Evolutionary conservation across 1,139 yeast genomes (phyloP).

Genomic region (Yamadazyma atmosphaerica): DNA sequence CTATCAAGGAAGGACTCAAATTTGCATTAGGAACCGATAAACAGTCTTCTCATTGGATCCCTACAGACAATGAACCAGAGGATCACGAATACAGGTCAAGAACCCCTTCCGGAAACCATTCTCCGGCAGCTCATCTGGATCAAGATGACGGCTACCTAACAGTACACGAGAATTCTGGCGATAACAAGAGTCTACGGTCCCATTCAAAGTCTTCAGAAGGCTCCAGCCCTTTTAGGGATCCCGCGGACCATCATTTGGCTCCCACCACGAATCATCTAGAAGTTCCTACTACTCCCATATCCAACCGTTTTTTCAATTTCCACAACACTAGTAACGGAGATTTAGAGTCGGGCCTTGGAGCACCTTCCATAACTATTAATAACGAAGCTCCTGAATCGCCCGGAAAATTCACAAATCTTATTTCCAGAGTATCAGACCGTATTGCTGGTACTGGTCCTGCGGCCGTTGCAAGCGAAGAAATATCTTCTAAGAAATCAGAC

Average conservation of each 20-base stretch:
- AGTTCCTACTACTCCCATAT: slow-evolving; percentile 10
- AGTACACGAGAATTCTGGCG: neutral
- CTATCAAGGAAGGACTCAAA: slow-evolving; percentile 36
- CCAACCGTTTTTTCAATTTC: slow-evolving; percentile 7
- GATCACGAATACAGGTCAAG: neutral
- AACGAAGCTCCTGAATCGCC: slow-evolving; percentile 14
- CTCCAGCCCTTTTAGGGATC: neutral
- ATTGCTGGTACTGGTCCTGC: slow-evolving; percentile 38
- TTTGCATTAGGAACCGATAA: slow-evolving; percentile 37
- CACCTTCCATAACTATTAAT: slow-evolving; percentile 12
- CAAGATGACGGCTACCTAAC: neutral
- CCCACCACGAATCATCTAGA: slow-evolving; percentile 6
- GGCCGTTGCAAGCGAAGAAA: slow-evolving; percentile 9
- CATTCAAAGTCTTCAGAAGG: neutral
- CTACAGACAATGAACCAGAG: slow-evolving; percentile 10
- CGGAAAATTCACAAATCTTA: slow-evolving; percentile 21
- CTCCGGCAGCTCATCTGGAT: too few species aligned
- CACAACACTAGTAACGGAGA: slow-evolving; percentile 6
- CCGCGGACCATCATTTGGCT: slow-evolving; percentile 4
- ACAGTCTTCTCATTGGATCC: slow-evolving; percentile 33
- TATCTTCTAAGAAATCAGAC: neutral
- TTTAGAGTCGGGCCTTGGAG: slow-evolving; percentile 13
- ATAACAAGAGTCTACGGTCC: neutral
- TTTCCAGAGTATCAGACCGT: slow-evolving; percentile 42
- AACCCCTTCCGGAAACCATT: neutral